Percentiles rank a stretch among this genome's conserved stretches.
Conservation (phyloP, 495 filamentous ascomycete species). For the Penicilliopsis zonata region DNA sequence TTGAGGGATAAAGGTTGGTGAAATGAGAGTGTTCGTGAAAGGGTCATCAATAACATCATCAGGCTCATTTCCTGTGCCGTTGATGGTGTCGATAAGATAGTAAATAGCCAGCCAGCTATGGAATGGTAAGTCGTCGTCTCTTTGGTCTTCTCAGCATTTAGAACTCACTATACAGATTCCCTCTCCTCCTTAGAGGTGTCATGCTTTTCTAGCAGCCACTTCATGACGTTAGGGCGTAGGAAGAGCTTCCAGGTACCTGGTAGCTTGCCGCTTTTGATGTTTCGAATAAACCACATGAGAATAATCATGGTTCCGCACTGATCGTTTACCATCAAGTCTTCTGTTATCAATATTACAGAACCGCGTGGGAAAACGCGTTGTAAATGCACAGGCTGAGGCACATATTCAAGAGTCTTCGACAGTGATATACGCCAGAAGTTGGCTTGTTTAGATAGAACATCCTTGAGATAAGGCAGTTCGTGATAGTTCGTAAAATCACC, state of each 20-base stretch:
- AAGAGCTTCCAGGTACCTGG: conserved; percentile 26
- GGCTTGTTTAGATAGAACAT: conserved; percentile 10
- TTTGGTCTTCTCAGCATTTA: too few species aligned
- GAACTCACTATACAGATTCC: too few species aligned
- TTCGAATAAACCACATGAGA: conserved; percentile 44
- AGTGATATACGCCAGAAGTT: conserved; percentile 29
- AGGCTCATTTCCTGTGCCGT: conserved; percentile 8
- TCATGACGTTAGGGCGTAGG: conserved; percentile 26
- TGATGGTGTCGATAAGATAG: conserved; percentile 11
- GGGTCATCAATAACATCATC: conserved; percentile 4
- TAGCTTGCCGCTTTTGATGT: conserved; percentile 7
- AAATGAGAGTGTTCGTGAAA: conserved; percentile 12
- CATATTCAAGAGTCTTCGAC: conserved; percentile 11
- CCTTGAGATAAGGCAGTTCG: conserved; percentile 15
- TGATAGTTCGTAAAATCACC: conserved; percentile 20
- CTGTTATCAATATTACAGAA: conserved; percentile 46
- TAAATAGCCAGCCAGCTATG: conserved; percentile 17
- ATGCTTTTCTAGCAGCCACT: conserved; percentile 19
- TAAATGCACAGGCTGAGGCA: conserved; percentile 12
- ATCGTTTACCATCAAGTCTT: conserved; percentile 45
- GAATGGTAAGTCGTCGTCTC: conserved; percentile 1
- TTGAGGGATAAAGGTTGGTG: conserved; percentile 7
- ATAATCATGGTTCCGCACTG: conserved; percentile 36
- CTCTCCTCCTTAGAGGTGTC: conserved; percentile 5
- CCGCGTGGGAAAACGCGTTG: conserved; percentile 47